Evolutionary conservation across 2,329 filamentous ascomycete species (phyloP), one percentile per base, ranked within the genome.

Genomic region (Sporothrix mexicana): DNA sequence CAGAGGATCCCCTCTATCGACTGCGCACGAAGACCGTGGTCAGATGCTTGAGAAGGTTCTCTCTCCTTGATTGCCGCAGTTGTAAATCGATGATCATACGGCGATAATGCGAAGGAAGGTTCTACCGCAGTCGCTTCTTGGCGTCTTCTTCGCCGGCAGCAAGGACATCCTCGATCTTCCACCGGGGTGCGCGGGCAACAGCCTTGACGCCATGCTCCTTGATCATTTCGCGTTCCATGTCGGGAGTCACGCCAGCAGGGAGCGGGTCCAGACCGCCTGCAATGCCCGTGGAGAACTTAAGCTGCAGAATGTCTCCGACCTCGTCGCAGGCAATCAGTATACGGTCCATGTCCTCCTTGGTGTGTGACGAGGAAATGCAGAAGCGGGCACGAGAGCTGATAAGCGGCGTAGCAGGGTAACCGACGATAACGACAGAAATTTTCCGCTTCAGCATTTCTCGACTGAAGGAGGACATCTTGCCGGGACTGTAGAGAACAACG

Each of bases 361-460:
- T 99, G 85, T 99, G 96, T 0, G 96, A 94, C 1, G 96, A 91
- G 2, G 94, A 97, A 70, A 99, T 90, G 80, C 96, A 99, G 88
- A 99, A 98, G 66, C 96, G 92, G 69, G 94, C 96, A 76, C 96
- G 92, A 23, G 95, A 98, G 75, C 93, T 97, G 77, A 98, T 97
- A 62, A 99, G 88, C 0, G 96, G 96, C 1, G 96, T 99, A 9
- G 95, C 96, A 6, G 96, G 96, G 80, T 99, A 99, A 70, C 95
- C 96, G 74, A 99, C 96, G 62, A 99, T 93, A 53, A 99, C 96
- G 69, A 98, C 93, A 0, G 95, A 96, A 77, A 99, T 98, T 83
- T 98, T 98, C 79, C 96, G 93, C 84, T 93, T 93, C 74, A 98
- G 89, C 96, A 99, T 98, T 82, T 98, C 96, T 80, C 97, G 96